Conservation (phyloP, 805 yeast species). For the Lipomyces anomalus region DNA sequence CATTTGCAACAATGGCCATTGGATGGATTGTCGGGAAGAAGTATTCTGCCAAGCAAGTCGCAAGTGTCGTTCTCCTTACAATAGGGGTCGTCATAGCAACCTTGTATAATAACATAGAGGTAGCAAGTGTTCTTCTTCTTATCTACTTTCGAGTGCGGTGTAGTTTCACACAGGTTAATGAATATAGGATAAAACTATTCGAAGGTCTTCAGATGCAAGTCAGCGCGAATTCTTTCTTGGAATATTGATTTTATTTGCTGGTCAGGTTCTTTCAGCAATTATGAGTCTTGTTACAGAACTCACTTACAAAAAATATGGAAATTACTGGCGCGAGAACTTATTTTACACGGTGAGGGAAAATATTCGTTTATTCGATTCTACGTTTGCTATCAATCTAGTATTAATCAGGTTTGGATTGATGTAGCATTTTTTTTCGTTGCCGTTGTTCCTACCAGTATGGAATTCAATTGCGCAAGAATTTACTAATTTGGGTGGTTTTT, state of each 20-base stretch:
- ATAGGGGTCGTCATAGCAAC: slow-evolving; percentile 49
- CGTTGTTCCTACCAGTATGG: slow-evolving; percentile 27
- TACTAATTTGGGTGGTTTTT: slow-evolving; percentile 22
- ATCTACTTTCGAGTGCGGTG: slow-evolving; percentile 21
- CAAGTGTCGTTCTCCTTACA: slow-evolving; percentile 48
- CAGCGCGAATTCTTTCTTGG: slow-evolving; percentile 35
- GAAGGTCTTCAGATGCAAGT: background rate
- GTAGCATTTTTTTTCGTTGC: slow-evolving; percentile 21
- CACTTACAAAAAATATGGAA: slow-evolving; percentile 46
- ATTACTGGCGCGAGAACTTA: slow-evolving; percentile 59
- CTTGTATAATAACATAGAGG: slow-evolving; percentile 21
- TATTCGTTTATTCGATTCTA: too few relatives aligned
- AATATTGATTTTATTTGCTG: slow-evolving; percentile 39
- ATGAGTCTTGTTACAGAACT: slow-evolving; percentile 54
- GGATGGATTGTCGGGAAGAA: slow-evolving; percentile 46
- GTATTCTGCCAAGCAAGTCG: slow-evolving; percentile 44
- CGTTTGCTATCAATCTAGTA: too few relatives aligned
- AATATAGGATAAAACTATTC: too few relatives aligned
- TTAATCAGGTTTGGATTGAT: too few relatives aligned
- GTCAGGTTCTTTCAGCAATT: slow-evolving; percentile 50
- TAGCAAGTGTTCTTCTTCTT: background rate
- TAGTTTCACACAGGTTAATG: background rate
- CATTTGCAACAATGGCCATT: slow-evolving; percentile 53
- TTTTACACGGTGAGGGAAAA: slow-evolving; percentile 53
- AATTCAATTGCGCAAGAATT: slow-evolving; percentile 35